Conservation (phyloP, 2,329 filamentous ascomycete species). For the Sarocladium brachiariae region DNA sequence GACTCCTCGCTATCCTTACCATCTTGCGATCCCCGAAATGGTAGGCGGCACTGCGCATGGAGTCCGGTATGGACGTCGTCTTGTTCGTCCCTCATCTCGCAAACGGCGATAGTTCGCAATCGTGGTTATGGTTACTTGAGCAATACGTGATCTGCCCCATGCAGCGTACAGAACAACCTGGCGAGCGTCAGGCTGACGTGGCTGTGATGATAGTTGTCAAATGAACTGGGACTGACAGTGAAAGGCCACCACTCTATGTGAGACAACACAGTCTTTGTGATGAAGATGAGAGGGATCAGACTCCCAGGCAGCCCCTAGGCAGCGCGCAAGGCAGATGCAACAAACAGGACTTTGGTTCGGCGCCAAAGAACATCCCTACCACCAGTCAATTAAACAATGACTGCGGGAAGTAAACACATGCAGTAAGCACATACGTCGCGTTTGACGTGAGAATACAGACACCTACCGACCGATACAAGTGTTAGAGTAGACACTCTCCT, state of each 20-base stretch:
- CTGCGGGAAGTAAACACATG: neutral
- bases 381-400: neutral
- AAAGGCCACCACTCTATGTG: neutral
- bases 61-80: conserved; percentile 1
- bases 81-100: conserved; percentile 11
- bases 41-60: neutral
- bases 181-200: neutral
- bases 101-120: neutral
- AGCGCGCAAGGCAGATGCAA: conserved; percentile 1
- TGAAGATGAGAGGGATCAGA: neutral
- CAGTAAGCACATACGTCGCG: neutral
- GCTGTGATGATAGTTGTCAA: neutral
- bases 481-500: neutral
- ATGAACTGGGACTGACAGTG: neutral
- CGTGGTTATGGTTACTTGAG: neutral
- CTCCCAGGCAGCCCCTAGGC: neutral
- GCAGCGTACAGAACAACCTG: neutral
- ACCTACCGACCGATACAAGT: neutral
- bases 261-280: neutral
- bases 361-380: neutral
- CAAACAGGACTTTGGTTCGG: neutral
- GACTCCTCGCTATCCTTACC: neutral
- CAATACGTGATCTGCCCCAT: too few relatives aligned
- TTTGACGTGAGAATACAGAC: neutral
- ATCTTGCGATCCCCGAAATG: neutral